These are phyloP conservation scores for Xylaria polymorpha DNA, from an alignment of 2,329 filamentous ascomycete genomes.

Conservation along the genomic window DNA sequence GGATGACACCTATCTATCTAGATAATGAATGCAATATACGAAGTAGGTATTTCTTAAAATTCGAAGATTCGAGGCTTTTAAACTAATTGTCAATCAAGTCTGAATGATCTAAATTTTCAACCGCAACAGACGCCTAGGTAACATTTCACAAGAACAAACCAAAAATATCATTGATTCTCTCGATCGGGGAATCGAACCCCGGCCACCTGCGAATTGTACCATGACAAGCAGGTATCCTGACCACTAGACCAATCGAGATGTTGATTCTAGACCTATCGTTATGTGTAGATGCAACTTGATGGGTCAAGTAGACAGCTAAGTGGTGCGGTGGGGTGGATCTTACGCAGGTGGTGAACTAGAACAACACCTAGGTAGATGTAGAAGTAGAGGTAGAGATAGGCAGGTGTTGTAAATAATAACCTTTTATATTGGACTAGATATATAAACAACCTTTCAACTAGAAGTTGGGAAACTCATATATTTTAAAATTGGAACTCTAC, in stretches of 20 bases:
- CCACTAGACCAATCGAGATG: slow-evolving; percentile 49
- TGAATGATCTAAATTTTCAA: slow-evolving; percentile 1
- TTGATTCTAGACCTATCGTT: not conserved
- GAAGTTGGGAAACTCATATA: no score
- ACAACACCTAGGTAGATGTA: no score
- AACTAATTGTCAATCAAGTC: not conserved
- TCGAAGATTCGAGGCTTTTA: not conserved
- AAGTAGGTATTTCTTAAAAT: not conserved
- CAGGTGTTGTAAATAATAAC: no score
- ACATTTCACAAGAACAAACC: no score
- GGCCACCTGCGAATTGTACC: slow-evolving; percentile 45
- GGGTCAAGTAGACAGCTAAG: not conserved
- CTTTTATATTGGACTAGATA: no score
- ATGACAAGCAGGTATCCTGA: slow-evolving; percentile 49
- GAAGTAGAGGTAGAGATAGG: no score
- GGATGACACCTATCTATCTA: not conserved
- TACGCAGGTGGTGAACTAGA: no score
- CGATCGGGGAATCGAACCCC: slow-evolving; percentile 53
- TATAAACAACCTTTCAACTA: no score
- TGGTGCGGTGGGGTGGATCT: no score
- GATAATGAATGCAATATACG: not conserved
- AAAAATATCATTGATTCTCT: no score
- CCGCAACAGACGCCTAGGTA: no score
- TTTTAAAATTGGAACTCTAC: no score
- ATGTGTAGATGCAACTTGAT: not conserved